phyloP scores from a whole-genome alignment of 2,329 filamentous ascomycete genomes.

The Reticulascus tulasneorum region DNA sequence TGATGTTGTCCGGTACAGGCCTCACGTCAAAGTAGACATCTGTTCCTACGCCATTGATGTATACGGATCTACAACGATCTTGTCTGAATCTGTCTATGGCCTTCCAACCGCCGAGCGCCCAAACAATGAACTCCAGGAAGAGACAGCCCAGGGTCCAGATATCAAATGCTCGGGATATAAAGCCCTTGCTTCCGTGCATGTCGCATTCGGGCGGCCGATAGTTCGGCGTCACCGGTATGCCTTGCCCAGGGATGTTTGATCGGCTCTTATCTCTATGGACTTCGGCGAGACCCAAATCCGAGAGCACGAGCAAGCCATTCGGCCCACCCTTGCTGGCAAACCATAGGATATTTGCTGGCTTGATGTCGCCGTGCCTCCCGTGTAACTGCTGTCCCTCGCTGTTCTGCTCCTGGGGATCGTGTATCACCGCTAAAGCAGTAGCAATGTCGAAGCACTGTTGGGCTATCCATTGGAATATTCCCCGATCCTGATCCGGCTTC shows the following conservation, averaged over 20 bases:
- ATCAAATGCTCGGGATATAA: constrained; percentile 20
- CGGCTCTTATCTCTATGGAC: background rate
- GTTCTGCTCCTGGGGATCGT: no score
- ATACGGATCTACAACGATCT: background rate
- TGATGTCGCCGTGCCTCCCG: constrained; percentile 15
- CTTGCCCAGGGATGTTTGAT: background rate
- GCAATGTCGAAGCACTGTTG: background rate
- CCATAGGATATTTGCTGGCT: constrained; percentile 15
- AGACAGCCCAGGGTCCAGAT: constrained; percentile 27
- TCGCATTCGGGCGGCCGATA: background rate
- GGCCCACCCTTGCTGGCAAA: background rate
- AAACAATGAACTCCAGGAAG: constrained; percentile 22
- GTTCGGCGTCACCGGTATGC: background rate
- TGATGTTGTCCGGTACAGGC: no score
- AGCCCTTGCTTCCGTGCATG: background rate
- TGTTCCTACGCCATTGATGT: background rate
- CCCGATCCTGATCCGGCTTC: no score
- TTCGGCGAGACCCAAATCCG: constrained; percentile 1
- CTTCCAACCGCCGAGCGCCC: constrained; percentile 19
- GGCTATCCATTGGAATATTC: no score
- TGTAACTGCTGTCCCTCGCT: no score
- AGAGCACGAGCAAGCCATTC: background rate
- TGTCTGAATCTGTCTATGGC: background rate
- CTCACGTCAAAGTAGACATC: no score
- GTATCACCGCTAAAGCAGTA: background rate